These are phyloP conservation scores for Candolleomyces efflorescens DNA, from an alignment of 768 basidiomycete species.

Conservation along the genomic window DNA sequence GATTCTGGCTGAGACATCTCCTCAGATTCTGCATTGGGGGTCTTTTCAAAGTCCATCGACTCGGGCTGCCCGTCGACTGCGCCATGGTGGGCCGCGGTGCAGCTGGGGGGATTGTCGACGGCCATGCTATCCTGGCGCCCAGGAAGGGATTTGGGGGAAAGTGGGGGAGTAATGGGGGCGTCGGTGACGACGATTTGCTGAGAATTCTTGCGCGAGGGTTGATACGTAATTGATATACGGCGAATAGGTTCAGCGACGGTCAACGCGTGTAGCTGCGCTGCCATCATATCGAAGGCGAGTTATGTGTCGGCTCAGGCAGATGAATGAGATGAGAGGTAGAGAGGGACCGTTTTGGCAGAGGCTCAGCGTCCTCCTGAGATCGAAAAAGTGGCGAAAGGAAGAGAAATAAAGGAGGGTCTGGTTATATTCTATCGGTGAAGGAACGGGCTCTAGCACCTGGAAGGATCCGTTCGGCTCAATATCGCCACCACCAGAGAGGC, in stretches of 20 bases:
- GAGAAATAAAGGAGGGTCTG: slow-evolving; percentile 7
- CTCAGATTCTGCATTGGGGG: neutral
- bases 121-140: neutral
- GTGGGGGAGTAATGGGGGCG: slow-evolving; percentile 15
- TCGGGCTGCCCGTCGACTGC: neutral
- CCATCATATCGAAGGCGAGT: neutral
- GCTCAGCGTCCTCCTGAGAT: neutral
- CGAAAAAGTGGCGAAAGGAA: slow-evolving; percentile 5
- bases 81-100: neutral
- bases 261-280: neutral
- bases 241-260: slow-evolving; percentile 20
- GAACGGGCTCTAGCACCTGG: slow-evolving; percentile 1
- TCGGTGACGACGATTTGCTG: slow-evolving; percentile 32
- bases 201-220: slow-evolving; percentile 26
- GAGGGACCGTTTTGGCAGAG: too few relatives aligned
- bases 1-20: neutral
- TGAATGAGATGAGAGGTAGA: too few relatives aligned
- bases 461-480: neutral
- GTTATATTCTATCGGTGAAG: neutral
- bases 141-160: slow-evolving; percentile 10
- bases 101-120: neutral
- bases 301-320: too few relatives aligned
- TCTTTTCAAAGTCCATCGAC: neutral
- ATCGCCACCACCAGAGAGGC: neutral
- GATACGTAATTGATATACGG: slow-evolving; percentile 21